A percentile compares a stretch with the other conserved stretches of the same genome.
Evolutionary conservation across 1,284 basidiomycete species (phyloP).

Genomic region (Prillingera fragicola): DNA sequence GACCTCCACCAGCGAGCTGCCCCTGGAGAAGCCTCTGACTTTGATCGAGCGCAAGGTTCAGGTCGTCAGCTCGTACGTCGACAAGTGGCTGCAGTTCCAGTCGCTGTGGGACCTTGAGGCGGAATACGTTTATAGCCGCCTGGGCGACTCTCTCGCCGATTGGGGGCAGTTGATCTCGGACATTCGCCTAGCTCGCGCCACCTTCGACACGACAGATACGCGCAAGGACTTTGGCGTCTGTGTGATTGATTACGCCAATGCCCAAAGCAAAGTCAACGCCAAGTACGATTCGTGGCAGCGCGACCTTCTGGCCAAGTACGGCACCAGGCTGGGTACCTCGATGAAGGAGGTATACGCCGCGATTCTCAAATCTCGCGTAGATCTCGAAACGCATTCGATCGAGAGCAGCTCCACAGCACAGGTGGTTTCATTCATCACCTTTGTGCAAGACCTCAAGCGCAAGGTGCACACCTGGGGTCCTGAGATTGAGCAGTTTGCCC

Average conservation of each 20-base stretch:
- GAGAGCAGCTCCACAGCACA: slow-evolving; percentile 70
- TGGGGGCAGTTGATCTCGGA: slow-evolving; percentile 95
- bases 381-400: slow-evolving; percentile 86
- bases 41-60: slow-evolving; percentile 80
- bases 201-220: slow-evolving; percentile 94
- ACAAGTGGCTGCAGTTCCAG: slow-evolving; percentile 98
- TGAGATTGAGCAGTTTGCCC: slow-evolving; percentile 87
- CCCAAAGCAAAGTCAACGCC: slow-evolving; percentile 92
- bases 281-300: slow-evolving; percentile 98
- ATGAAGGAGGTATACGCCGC: slow-evolving; percentile 96
- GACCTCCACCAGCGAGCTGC: slow-evolving; percentile 65
- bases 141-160: slow-evolving; percentile 83
- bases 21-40: slow-evolving; percentile 73
- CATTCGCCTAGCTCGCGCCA: slow-evolving; percentile 91
- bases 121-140: slow-evolving; percentile 86
- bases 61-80: slow-evolving; percentile 75
- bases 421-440: slow-evolving; percentile 97
- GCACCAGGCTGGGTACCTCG: slow-evolving; percentile 79
- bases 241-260: slow-evolving; percentile 94
- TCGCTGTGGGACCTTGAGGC: slow-evolving; percentile 97
- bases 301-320: slow-evolving; percentile 87
- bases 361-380: slow-evolving; percentile 86
- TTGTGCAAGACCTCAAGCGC: slow-evolving; percentile 96
- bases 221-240: slow-evolving; percentile 87
- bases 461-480: slow-evolving; percentile 97